These are phyloP conservation scores for Elaeagnus macrophylla DNA, from an alignment of 306 rosid species.

Conservation along the genomic window DNA sequence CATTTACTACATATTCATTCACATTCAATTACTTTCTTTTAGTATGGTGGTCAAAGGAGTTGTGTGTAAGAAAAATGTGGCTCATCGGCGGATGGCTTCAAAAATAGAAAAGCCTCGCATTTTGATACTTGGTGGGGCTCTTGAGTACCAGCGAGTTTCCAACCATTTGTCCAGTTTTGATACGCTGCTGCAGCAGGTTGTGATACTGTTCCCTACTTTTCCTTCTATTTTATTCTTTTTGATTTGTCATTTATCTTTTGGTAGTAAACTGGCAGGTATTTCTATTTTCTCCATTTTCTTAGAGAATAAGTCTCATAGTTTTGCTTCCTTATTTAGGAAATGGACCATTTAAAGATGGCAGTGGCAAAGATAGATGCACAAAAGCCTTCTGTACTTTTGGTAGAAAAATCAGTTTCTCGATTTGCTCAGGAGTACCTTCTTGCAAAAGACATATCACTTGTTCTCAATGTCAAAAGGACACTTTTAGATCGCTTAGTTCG, in stretches of 20 bases:
- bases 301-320: slow-evolving; percentile 6
- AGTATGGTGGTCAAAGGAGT: slow-evolving; percentile 90
- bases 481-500: slow-evolving; percentile 88
- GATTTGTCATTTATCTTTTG: slow-evolving; percentile 16
- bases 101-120: slow-evolving; percentile 70
- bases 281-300: slow-evolving; percentile 2
- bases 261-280: slow-evolving; percentile 6
- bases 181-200: slow-evolving; percentile 98
- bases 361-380: slow-evolving; percentile 85
- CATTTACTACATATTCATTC: too few species aligned
- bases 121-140: slow-evolving; percentile 92
- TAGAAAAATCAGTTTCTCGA: slow-evolving; percentile 95
- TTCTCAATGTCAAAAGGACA: slow-evolving; percentile 77
- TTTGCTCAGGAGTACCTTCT: slow-evolving; percentile 93
- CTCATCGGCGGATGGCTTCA: slow-evolving; percentile 83
- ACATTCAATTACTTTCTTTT: slow-evolving; percentile 9
- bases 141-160: slow-evolving; percentile 91
- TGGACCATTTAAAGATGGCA: slow-evolving; percentile 97
- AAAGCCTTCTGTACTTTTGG: slow-evolving; percentile 75
- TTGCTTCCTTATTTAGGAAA: slow-evolving; percentile 51
- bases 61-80: slow-evolving; percentile 91
- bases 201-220: background rate
- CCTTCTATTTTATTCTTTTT: slow-evolving; percentile 19
- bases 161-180: slow-evolving; percentile 85
- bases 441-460: slow-evolving; percentile 78